Base-by-base conservation (phyloP, 257 asterid species). In the Gentiana straminea region DNA sequence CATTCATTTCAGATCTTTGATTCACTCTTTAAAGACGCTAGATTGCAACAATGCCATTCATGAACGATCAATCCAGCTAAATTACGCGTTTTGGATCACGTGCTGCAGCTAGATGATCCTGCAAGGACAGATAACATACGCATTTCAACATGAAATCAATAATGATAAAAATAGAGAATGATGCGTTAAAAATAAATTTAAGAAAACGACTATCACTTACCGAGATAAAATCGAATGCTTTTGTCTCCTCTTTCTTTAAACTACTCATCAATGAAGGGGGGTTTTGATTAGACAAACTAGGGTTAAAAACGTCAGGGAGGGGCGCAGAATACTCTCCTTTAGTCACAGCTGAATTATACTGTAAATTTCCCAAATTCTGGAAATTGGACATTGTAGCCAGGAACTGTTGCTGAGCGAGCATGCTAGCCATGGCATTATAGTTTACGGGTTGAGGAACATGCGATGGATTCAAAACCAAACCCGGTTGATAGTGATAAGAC, bases 31-130 rank as follows among this genome's bases (percentile, higher is more conserved):
- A 24, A 24, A 24, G 24, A 24, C 24, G 24, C 24, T 24, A 24
- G 24, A 24, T 24, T 24, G 24, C 24, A 24, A 24, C 24, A 24
- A 24, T 24, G 24, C 24, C 24, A 24, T 24, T 24, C 24, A 24
- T 24, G 24, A 24, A 24, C 24, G 24, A 8, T 15, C 52, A 43
- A 8, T 13, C 36, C 35, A n/a, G 61, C 83, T 82, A 91, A 70
- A 64, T 57, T 64, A 83, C 77, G 52, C 80, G 85, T 70, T 81
- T 91, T 1, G 84, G 75, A 65, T 83, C 96, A 62, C 96, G 98
- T 68, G 94, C 89, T 51, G 95, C 82, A 11, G 94, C 86, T 70
- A 91, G 67, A 79, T 91, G 98, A 79, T 84, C 96, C 98, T 91
- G 87, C 75, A 78, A 71, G 53, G 60, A 47, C 56, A 61, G 62